Base-by-base conservation (phyloP, 257 asterid species). In the Fraxinus quadrangulata region DNA sequence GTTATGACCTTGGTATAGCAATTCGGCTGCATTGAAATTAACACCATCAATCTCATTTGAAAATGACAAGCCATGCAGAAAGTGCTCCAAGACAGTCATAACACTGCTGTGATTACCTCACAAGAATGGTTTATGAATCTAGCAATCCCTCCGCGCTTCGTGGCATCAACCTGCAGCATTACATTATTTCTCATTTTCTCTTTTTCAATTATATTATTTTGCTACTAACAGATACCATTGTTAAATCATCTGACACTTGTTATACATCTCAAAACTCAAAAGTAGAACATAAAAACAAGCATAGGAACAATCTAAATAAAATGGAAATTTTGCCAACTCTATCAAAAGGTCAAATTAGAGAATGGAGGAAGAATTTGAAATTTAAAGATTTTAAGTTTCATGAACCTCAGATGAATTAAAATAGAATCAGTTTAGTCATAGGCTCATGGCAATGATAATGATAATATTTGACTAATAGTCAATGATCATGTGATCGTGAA, bases 1-100 rank as follows among this genome's bases (percentile, higher is more conserved):
- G 92, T 93, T 75, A 96, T 96, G 85, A 96, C 97, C 89, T 96
- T 96, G 23, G 99, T 92, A 83, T 96, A 96, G 92, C 99, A 96
- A 85, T 96, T 96, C 71, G 99, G 99, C 99, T 96, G 90, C 84
- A 85, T 67, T 78, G 47, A 63, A 86, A 70, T 77, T 31, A 67
- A 73, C 49, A 81, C 14, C 77, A 84, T 61, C 42, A 63, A 67
- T 31, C 63, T 81, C 28, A 77, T 77, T 36, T 78, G 74, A 81
- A 78, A 56, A 76, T 34, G 45, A 70, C 40, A 34, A 49, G 28
- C 6, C 23, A 68, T 37, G 51, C 67, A 75, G 51, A 70, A 69
- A 81, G 61, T 37, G 49, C 68, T 47, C 24, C 70, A 81, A 56
- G 81, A 70, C 65, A 84, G 71, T 23, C 40, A 42, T 36, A 59